Conservation (phyloP, 148 eudicot species). For the Spergularia bocconei region DNA sequence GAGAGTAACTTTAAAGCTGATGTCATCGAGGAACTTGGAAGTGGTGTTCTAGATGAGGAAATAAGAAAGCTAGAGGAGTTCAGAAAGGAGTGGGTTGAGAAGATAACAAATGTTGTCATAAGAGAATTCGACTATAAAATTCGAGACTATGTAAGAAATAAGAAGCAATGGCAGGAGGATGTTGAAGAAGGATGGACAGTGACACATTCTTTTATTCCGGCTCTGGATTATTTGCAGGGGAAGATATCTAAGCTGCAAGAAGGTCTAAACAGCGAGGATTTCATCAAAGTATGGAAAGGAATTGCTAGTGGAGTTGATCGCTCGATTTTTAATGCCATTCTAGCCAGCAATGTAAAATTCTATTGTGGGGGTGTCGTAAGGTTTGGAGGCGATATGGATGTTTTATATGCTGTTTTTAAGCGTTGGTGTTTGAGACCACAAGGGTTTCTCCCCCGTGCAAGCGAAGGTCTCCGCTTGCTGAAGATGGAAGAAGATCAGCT, state of each 20-base stretch:
- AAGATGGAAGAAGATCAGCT: constrained; percentile 55
- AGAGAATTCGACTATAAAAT: constrained; percentile 70
- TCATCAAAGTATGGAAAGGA: constrained; percentile 77
- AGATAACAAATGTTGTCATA: constrained; percentile 62
- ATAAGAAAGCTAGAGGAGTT: constrained; percentile 59
- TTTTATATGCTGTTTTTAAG: constrained; percentile 70
- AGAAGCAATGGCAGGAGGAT: constrained; percentile 87
- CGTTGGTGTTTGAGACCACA: constrained; percentile 96
- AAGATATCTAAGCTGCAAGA: constrained; percentile 62
- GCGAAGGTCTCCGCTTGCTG: constrained; percentile 65
- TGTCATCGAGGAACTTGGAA: constrained; percentile 30
- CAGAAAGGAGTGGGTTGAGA: constrained; percentile 78
- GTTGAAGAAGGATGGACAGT: constrained; percentile 60
- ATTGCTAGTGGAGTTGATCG: constrained; percentile 59
- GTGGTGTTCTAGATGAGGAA: constrained; percentile 56
- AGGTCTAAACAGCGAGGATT: constrained; percentile 62
- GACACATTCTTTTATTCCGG: constrained; percentile 56
- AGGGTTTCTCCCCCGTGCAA: constrained; percentile 77
- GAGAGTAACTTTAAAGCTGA: constrained; percentile 22
- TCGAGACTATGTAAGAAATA: constrained; percentile 74
- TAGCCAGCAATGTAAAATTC: constrained; percentile 65
- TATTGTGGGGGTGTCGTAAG: constrained; percentile 69
- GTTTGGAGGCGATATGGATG: constrained; percentile 57
- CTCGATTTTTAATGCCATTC: constrained; percentile 50
- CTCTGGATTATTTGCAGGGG: constrained; percentile 78